phyloP scores from a whole-genome alignment of 495 filamentous ascomycete species.

The Xylaria venustula region DNA sequence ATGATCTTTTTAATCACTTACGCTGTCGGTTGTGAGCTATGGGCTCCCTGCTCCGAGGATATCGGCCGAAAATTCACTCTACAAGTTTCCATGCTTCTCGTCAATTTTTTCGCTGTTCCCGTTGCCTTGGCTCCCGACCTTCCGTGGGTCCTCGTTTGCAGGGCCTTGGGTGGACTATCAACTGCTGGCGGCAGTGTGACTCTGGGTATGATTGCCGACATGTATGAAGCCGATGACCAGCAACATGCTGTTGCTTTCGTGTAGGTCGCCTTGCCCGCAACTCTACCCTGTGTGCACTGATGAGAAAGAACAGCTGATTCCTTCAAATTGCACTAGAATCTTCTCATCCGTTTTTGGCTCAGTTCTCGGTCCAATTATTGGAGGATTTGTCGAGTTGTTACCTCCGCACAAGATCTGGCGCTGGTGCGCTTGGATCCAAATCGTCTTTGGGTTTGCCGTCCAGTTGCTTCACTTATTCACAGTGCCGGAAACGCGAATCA shows the following conservation, averaged over 20 bases:
- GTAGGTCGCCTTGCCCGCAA: slow-evolving; percentile 17
- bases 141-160: slow-evolving; percentile 61
- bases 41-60: slow-evolving; percentile 82
- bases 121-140: slow-evolving; percentile 71
- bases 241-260: slow-evolving; percentile 68
- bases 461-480: slow-evolving; percentile 65
- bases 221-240: slow-evolving; percentile 73
- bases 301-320: not conserved
- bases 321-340: slow-evolving; percentile 49
- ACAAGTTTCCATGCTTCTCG: slow-evolving; percentile 65
- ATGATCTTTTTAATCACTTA: slow-evolving; percentile 72
- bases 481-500: slow-evolving; percentile 67
- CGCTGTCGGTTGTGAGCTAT: slow-evolving; percentile 78
- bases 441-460: slow-evolving; percentile 68
- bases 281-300: not conserved
- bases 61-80: slow-evolving; percentile 72
- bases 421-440: slow-evolving; percentile 80
- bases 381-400: slow-evolving; percentile 70
- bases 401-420: slow-evolving; percentile 51
- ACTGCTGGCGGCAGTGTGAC: slow-evolving; percentile 79
- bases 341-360: slow-evolving; percentile 76
- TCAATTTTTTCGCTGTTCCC: slow-evolving; percentile 75
- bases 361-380: slow-evolving; percentile 74
- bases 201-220: slow-evolving; percentile 78
- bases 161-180: slow-evolving; percentile 67